phyloP scores from a whole-genome alignment of 306 rosid genomes.

The Begonia fuchsioides region DNA sequence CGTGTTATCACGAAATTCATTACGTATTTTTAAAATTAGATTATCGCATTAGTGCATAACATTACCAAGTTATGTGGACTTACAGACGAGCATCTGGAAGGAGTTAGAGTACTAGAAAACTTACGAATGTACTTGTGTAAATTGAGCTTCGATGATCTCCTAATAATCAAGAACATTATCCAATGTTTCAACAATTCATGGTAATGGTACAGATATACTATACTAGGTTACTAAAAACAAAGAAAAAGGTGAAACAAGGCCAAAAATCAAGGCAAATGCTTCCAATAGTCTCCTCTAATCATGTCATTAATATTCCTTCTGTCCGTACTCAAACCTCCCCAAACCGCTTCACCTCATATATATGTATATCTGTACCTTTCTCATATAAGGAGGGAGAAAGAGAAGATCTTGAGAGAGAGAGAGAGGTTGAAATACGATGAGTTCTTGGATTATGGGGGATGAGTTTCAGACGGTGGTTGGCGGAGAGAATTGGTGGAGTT shows the following conservation, averaged over 20 bases:
- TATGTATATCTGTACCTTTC: not conserved
- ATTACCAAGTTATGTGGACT: too few species aligned
- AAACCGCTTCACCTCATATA: not conserved
- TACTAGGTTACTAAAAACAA: not conserved
- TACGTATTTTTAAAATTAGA: too few species aligned
- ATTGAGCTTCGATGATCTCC: too few species aligned
- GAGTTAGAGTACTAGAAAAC: too few species aligned
- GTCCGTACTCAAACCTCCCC: slow-evolving; percentile 1
- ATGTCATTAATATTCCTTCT: not conserved
- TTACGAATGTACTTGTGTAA: too few species aligned
- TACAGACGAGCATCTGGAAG: too few species aligned
- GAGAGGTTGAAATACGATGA: not conserved
- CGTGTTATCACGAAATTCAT: too few species aligned
- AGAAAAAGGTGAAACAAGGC: not conserved
- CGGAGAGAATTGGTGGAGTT: slow-evolving; percentile 69
- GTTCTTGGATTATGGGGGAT: slow-evolving; percentile 44
- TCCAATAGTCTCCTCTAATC: not conserved
- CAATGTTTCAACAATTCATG: too few species aligned
- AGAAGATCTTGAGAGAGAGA: not conserved
- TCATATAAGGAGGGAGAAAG: not conserved
- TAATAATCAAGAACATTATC: too few species aligned
- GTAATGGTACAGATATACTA: too few species aligned
- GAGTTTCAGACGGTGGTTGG: slow-evolving; percentile 68
- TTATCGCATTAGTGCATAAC: too few species aligned
- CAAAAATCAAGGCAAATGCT: not conserved